Evolutionary conservation across 805 yeast species (phyloP).

Genomic region (Candida succiphila): DNA sequence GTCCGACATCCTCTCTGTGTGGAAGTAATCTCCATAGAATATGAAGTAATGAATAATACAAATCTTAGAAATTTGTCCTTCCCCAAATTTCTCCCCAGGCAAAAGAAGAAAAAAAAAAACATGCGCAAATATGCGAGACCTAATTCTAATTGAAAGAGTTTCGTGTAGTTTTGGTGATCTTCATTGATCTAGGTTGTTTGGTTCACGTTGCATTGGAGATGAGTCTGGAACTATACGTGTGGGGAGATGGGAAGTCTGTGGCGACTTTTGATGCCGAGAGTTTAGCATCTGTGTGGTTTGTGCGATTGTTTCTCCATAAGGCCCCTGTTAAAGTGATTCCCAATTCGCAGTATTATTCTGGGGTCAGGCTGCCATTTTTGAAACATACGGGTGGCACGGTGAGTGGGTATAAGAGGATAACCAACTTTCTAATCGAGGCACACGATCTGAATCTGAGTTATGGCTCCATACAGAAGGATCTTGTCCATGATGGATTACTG

Average conservation of each 20-base stretch:
- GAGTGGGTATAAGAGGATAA: slow-evolving; percentile 34
- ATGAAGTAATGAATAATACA: no score
- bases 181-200: no score
- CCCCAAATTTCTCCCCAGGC: no score
- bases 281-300: slow-evolving; percentile 35
- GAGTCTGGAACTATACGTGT: slow-evolving; percentile 19
- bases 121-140: no score
- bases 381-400: slow-evolving; percentile 1
- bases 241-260: slow-evolving; percentile 34
- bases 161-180: no score
- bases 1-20: no score
- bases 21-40: no score
- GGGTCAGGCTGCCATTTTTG: slow-evolving; percentile 43
- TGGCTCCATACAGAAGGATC: slow-evolving; percentile 11
- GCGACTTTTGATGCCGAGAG: slow-evolving; percentile 44
- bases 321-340: slow-evolving; percentile 31
- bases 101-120: no score
- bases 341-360: slow-evolving; percentile 48
- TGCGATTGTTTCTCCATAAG: slow-evolving; percentile 15
- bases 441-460: neutral
- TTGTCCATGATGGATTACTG: slow-evolving; percentile 35
- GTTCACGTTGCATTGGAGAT: no score
- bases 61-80: no score
- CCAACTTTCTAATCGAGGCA: slow-evolving; percentile 16
- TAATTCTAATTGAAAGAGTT: no score